Conservation (phyloP, 2,329 filamentous ascomycete species). For the Hypoxylon sp. region DNA sequence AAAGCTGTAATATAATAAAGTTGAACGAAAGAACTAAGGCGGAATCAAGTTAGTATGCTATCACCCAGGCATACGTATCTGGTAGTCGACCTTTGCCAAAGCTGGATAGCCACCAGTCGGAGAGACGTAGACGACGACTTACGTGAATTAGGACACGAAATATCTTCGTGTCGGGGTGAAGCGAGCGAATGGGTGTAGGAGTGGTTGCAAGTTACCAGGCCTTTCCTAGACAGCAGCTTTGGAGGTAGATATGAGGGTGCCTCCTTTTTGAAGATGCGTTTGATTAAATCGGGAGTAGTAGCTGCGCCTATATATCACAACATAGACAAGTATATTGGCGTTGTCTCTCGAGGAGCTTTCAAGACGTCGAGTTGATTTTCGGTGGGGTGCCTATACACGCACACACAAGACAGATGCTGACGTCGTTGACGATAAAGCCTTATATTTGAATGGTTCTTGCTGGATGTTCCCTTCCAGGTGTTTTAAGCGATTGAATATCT, state of each 20-base stretch:
- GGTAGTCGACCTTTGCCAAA: constrained; percentile 9
- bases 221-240: constrained; percentile 44
- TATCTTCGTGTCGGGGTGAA: constrained; percentile 47
- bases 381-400: constrained; percentile 20
- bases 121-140: constrained; percentile 30
- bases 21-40: constrained; percentile 54
- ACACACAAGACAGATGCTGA: constrained; percentile 27
- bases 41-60: constrained; percentile 44
- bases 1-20: constrained; percentile 51
- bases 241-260: constrained; percentile 34
- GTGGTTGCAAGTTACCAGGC: constrained; percentile 43
- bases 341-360: constrained; percentile 14
- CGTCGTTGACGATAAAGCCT: constrained; percentile 28
- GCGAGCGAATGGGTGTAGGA: constrained; percentile 50
- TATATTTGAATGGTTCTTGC: constrained; percentile 39
- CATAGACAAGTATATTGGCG: constrained; percentile 33
- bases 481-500: constrained; percentile 54
- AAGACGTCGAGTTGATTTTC: constrained; percentile 22
- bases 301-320: constrained; percentile 34
- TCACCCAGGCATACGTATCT: constrained; percentile 28
- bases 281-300: constrained; percentile 30
- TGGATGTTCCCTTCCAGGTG: constrained; percentile 51
- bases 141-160: constrained; percentile 50
- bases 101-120: constrained; percentile 18
- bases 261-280: constrained; percentile 40